phyloP scores from a whole-genome alignment of 2,329 filamentous ascomycete genomes.

The Ophiostoma pallidulum region DNA sequence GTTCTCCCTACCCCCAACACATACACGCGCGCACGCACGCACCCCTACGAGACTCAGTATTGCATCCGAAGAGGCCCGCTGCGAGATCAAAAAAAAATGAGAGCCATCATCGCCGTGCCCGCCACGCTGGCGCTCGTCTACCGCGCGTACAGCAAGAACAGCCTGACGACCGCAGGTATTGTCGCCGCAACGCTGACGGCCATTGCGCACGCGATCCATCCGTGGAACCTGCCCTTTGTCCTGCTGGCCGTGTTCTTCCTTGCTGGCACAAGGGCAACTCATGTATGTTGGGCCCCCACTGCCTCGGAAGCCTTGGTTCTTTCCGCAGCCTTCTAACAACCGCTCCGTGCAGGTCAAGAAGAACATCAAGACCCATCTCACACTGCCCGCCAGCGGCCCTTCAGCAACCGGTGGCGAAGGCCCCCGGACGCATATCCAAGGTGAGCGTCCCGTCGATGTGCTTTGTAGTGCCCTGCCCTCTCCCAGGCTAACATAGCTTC shows the following conservation, averaged over 20 bases:
- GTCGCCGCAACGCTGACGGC: constrained; percentile 64
- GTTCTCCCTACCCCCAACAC: too few relatives aligned
- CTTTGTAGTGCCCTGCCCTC: too few relatives aligned
- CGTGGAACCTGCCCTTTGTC: constrained; percentile 85
- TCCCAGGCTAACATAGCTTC: neutral
- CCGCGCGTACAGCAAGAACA: constrained; percentile 62
- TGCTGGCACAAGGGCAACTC: constrained; percentile 68
- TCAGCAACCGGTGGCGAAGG: constrained; percentile 61
- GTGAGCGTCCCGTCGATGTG: constrained; percentile 24
- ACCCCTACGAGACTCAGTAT: too few relatives aligned
- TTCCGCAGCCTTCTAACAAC: too few relatives aligned
- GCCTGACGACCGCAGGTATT: constrained; percentile 69
- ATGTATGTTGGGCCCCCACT: neutral
- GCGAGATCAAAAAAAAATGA: too few relatives aligned
- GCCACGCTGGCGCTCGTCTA: constrained; percentile 52
- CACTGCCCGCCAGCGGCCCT: constrained; percentile 63
- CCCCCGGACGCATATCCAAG: constrained; percentile 74
- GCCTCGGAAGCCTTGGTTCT: too few relatives aligned
- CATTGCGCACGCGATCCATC: constrained; percentile 75
- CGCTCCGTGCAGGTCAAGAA: constrained; percentile 90
- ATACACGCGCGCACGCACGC: too few relatives aligned
- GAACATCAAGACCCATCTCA: constrained; percentile 71
- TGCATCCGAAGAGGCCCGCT: too few relatives aligned
- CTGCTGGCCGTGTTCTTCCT: constrained; percentile 80
- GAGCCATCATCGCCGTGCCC: constrained; percentile 46